Percentiles rank a stretch among this genome's conserved stretches.
Conservation (phyloP, 1,284 basidiomycete species). For the Moesziomyces parantarcticus region DNA sequence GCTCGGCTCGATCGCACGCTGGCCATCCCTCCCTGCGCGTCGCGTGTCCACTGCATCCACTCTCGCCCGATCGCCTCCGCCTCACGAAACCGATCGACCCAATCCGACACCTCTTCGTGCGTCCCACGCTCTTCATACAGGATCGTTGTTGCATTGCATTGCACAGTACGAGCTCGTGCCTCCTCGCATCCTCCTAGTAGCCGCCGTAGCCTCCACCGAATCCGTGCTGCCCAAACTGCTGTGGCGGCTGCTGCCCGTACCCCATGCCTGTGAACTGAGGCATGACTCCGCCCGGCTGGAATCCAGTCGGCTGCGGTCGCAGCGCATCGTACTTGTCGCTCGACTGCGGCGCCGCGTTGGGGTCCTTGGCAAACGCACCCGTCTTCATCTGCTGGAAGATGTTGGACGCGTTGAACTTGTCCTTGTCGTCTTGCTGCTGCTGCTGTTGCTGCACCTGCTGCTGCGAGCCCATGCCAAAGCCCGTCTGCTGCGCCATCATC, state of each 20-base stretch:
- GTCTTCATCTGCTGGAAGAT: constrained; percentile 66
- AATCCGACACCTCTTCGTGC: no score
- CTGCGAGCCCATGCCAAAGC: constrained; percentile 48
- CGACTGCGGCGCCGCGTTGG: constrained; percentile 52
- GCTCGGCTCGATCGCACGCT: no score
- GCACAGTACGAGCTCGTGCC: no score
- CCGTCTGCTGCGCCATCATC: constrained; percentile 52
- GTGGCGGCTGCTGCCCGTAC: constrained; percentile 25
- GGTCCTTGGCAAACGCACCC: constrained; percentile 54
- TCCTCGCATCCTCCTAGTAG: constrained; percentile 12
- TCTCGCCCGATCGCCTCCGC: no score
- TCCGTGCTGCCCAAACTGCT: constrained; percentile 32
- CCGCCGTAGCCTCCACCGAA: constrained; percentile 38
- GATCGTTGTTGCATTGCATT: no score
- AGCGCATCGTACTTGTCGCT: constrained; percentile 66
- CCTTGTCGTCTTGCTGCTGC: constrained; percentile 40
- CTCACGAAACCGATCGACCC: no score
- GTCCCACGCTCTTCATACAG: no score
- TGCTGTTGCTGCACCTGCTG: constrained; percentile 47
- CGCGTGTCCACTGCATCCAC: no score
- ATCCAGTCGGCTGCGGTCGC: constrained; percentile 66
- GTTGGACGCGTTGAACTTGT: constrained; percentile 59
- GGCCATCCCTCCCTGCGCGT: no score
- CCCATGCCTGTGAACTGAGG: constrained; percentile 49
- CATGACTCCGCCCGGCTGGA: constrained; percentile 62